Conservation (phyloP, 768 basidiomycete genomes). For the Boletus pseudo-olivaceus region DNA sequence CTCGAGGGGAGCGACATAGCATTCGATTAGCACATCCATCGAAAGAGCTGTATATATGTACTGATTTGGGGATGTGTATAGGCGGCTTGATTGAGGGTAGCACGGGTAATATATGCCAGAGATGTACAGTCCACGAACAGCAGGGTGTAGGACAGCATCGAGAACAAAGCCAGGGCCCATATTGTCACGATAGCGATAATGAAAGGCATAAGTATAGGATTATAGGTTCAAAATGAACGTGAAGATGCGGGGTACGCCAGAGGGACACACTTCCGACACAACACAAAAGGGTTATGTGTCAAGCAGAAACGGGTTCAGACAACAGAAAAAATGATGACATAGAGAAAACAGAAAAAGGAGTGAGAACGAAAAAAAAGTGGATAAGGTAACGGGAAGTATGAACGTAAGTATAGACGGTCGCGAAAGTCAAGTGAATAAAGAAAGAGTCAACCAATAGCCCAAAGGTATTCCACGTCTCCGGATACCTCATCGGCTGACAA, state of each 20-base stretch:
- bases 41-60: constrained; percentile 7
- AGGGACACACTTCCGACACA: constrained; percentile 20
- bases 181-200: constrained; percentile 29
- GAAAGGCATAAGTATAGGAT: constrained; percentile 29
- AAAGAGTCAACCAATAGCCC: constrained; percentile 64
- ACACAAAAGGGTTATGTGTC: constrained; percentile 24
- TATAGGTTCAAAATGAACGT: constrained; percentile 31
- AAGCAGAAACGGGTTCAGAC: constrained; percentile 30
- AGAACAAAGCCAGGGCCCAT: constrained; percentile 18
- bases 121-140: constrained; percentile 21
- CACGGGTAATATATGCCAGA: constrained; percentile 21
- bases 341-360: constrained; percentile 12
- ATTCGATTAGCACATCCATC: constrained; percentile 11
- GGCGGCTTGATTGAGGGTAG: constrained; percentile 10
- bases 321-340: constrained; percentile 32
- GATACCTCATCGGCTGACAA: constrained; percentile 4
- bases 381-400: constrained; percentile 27
- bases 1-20: not conserved
- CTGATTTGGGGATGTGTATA: constrained; percentile 5
- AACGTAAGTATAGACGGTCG: constrained; percentile 26
- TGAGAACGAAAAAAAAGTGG: constrained; percentile 24
- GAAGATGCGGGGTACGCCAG: constrained; percentile 23
- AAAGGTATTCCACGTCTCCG: constrained; percentile 31
- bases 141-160: constrained; percentile 21
- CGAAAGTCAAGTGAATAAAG: constrained; percentile 47